Evolutionary conservation across 345 rosid genomes (phyloP), one percentile per base, ranked within the genome.

Genomic region (Chamaenerion angustifolium): DNA sequence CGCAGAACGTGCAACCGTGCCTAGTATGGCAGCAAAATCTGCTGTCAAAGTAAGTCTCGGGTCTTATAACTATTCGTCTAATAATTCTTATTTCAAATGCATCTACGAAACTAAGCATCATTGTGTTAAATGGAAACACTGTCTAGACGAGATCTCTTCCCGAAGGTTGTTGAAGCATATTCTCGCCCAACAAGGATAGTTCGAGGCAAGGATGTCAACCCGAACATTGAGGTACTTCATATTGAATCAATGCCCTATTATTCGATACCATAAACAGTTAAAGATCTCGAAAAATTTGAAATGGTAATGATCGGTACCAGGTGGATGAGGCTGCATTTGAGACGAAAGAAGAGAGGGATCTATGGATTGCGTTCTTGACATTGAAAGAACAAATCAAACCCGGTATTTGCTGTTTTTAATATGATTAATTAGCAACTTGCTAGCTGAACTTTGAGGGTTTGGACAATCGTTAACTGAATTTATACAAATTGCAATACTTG

Each of bases 171-270:
- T 61, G 90, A 85, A 71, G 89, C 89, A 43, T 89, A 89, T 69
- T 82, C 97, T 49, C 95, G 93, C 62, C 97, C 97, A 51, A 82
- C 95, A 31, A 84, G 95, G 54, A 89, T 89, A 45, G 79, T 82
- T 13, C 84, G 94, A 54, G 97, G 97, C 55, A 85, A 89, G 83
- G 88, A 81, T 55, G 56, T 81, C 27, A 81, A 75, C 56, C 46
- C 66, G 54, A 68, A 68, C 57, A 37, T 66, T 42, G 80, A 89
- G 97, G 97, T 85, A 74, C 37, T n/a, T n/a, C n/a, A 35, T 5
- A 18, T 16, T 16, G 9, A 5, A 13, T 16, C 17, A 40, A 1
- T n/a, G n/a, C n/a, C n/a, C n/a, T n/a, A n/a, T n/a, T n/a, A n/a
- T n/a, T 48, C 5, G 37, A 31, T 31, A 31, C 25, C 10, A n/a